Evolutionary conservation across 2,329 filamentous ascomycete species (phyloP).

Genomic region (Arthroderma sp.): DNA sequence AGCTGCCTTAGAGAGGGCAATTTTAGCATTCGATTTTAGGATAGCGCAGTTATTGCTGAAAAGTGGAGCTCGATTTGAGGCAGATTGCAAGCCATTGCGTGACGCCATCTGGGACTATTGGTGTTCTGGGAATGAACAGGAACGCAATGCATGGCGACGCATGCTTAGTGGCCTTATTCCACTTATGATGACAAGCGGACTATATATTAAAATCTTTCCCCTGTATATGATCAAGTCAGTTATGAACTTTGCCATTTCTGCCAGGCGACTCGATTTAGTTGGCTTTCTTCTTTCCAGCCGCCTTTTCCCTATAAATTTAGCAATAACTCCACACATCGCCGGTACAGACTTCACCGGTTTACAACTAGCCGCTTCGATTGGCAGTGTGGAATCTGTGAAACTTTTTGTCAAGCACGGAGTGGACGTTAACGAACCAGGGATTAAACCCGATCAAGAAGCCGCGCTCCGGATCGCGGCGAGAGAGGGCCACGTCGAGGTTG

Average conservation of each 20-base stretch:
- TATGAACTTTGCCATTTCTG: too few species aligned
- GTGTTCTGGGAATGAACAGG: too few species aligned
- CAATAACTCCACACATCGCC: too few species aligned
- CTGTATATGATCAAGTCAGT: neutral
- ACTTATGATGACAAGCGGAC: neutral
- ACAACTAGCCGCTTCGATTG: conserved; percentile 3
- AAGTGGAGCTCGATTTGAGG: neutral
- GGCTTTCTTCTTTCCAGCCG: conserved; percentile 1
- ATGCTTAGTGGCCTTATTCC: neutral
- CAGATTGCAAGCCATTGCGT: neutral
- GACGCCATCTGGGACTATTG: too few species aligned
- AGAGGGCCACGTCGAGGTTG: neutral
- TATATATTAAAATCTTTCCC: neutral
- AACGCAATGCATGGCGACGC: too few species aligned
- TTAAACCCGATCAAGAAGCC: neutral
- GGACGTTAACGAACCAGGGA: conserved; percentile 1
- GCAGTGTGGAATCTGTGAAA: conserved; percentile 2
- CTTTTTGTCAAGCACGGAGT: conserved; percentile 5
- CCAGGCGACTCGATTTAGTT: too few species aligned
- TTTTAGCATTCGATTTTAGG: neutral
- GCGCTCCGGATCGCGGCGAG: neutral
- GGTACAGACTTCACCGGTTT: neutral
- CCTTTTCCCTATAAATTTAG: neutral
- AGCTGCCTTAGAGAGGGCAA: conserved; percentile 12
- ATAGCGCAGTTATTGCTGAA: neutral